Base-by-base conservation (phyloP, 1,139 yeast species). In the Entelexis paramagnoliae region DNA sequence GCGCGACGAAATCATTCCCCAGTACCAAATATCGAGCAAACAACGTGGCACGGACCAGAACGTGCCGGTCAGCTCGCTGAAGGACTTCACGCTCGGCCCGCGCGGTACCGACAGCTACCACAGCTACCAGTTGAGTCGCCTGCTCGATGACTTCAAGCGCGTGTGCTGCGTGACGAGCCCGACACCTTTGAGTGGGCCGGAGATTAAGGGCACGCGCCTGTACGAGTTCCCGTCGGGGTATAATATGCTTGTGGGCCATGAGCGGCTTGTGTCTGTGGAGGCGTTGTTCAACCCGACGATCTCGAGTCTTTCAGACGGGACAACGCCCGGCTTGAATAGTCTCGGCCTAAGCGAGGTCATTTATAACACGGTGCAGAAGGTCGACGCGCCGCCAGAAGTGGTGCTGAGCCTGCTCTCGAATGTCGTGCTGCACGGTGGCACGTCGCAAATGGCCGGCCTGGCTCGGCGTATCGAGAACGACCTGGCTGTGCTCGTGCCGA, bases 371-470 rank as follows among this genome's bases (percentile, higher is more conserved):
- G 70, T 89, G 24, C 60, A 60, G 53, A 63, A 64, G 51, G 62
- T 65, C 14, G 68, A 66, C 44, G 63, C 66, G 41, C 62, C 71
- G 24, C 58, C 78, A 77, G 97, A 89, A 66, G 86, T 87, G 72
- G 82, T 59, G 73, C 91, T 58, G 81, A 81, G 85, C 39, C 73
- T 89, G 41, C 89, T 96, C 1, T 87, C 85, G 66, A 91, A 91
- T 64, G 83, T 91, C 50, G 83, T 91, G 30, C 74, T 91, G 29
- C 87, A 95, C 0, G 98, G 98, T 14, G 93, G 96, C 1, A 75
- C 85, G 0, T 79, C 95, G 9, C 73, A 86, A 55, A 74, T 89
- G 32, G 89, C 95, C 3, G 95, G 95, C 19, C 70, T 93, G 50
- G 80, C 86, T 16, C 91, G 85, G 60, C 74, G 96, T 58, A 68